A percentile compares a stretch with the other conserved stretches of the same genome.
Conservation (phyloP, 2,329 filamentous ascomycete species). For the Pezizomycotina sp. region DNA sequence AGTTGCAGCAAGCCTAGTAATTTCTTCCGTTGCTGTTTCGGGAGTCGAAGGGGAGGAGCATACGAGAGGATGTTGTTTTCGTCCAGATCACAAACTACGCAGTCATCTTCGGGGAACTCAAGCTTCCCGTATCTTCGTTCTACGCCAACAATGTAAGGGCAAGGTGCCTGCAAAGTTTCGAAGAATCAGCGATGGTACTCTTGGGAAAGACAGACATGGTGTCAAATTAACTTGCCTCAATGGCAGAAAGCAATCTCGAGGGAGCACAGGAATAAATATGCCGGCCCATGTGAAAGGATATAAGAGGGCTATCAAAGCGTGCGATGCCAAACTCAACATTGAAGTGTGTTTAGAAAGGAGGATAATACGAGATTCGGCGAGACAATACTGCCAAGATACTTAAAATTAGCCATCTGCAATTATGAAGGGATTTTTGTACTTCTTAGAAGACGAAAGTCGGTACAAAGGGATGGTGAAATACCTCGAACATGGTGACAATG, state of each 20-base stretch:
- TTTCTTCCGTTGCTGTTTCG: constrained; percentile 78
- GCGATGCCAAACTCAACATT: constrained; percentile 86
- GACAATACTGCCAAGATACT: constrained; percentile 54
- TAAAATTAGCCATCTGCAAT: constrained; percentile 6
- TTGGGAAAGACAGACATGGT: neutral
- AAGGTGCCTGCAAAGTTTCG: constrained; percentile 51
- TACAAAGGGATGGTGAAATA: neutral
- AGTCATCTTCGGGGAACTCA: constrained; percentile 83
- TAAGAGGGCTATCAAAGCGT: constrained; percentile 67
- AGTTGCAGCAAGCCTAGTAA: constrained; percentile 73
- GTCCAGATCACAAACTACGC: constrained; percentile 85
- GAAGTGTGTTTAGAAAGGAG: constrained; percentile 87
- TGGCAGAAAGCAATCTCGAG: constrained; percentile 68
- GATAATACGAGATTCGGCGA: constrained; percentile 89
- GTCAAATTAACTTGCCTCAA: constrained; percentile 34
- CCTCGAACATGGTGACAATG: constrained; percentile 75
- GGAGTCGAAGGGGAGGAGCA: constrained; percentile 56
- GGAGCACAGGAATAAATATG: constrained; percentile 83
- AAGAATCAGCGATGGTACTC: neutral
- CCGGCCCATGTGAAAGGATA: constrained; percentile 89
- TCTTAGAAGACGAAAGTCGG: constrained; percentile 2
- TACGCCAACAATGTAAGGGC: constrained; percentile 91
- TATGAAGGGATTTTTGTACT: too few relatives aligned
- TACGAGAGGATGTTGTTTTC: constrained; percentile 79
- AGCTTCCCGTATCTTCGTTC: constrained; percentile 78